phyloP scores from a whole-genome alignment of 768 basidiomycete genomes.

The Cyclocybe aegerita region DNA sequence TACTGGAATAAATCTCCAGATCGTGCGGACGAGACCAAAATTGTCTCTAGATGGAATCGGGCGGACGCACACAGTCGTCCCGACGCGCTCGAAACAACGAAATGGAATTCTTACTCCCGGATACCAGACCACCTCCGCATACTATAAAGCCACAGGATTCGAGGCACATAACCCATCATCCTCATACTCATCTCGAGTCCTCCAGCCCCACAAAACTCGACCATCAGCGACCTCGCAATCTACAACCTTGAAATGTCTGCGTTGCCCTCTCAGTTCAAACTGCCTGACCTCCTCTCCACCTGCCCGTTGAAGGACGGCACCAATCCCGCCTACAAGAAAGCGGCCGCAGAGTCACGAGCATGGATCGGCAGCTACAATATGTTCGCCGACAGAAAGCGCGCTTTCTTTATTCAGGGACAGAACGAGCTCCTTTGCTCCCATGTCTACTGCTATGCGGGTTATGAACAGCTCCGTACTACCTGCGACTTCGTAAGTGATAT shows the following conservation, averaged over 20 bases:
- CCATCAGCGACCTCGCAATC: slow-evolving; percentile 10
- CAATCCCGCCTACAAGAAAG: slow-evolving; percentile 58
- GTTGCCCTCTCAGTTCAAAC: slow-evolving; percentile 38
- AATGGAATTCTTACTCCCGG: background rate
- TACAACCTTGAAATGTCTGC: slow-evolving; percentile 13
- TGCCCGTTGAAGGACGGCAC: slow-evolving; percentile 48
- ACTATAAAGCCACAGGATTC: slow-evolving; percentile 16
- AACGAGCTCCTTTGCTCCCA: slow-evolving; percentile 63
- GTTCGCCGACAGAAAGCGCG: slow-evolving; percentile 59
- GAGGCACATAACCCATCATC: background rate
- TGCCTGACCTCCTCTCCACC: slow-evolving; percentile 55
- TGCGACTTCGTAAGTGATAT: slow-evolving; percentile 54
- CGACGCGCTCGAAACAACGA: slow-evolving; percentile 10
- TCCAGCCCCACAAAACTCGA: slow-evolving; percentile 11
- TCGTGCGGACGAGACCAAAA: slow-evolving; percentile 26
- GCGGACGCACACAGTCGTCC: slow-evolving; percentile 24
- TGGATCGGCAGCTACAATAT: slow-evolving; percentile 64
- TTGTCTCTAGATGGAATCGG: slow-evolving; percentile 32
- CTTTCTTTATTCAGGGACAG: slow-evolving; percentile 61
- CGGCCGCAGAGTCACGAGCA: slow-evolving; percentile 53
- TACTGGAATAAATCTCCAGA: slow-evolving; percentile 38
- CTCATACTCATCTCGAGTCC: slow-evolving; percentile 6
- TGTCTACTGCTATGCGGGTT: slow-evolving; percentile 58
- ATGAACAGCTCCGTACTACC: slow-evolving; percentile 55
- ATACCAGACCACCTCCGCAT: background rate